Percentiles rank a stretch among this genome's conserved stretches.
phyloP scores from a whole-genome alignment of 139 green algal species.

The Picochlorum costavermella region DNA sequence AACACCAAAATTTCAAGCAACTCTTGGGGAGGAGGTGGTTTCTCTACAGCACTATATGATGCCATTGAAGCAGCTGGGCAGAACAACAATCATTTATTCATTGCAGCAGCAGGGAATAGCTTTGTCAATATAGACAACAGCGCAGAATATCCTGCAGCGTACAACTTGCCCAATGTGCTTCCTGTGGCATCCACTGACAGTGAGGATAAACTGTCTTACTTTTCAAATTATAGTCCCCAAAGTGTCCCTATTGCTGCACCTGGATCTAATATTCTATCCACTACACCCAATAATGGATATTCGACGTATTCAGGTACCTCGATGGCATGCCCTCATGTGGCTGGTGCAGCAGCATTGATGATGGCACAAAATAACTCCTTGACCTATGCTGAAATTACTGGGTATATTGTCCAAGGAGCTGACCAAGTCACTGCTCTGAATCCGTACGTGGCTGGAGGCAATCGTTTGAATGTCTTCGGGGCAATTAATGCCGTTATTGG shows the following conservation, averaged over 20 bases:
- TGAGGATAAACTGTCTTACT: neutral
- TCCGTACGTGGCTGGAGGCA: neutral
- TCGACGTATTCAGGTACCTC: conserved; percentile 52
- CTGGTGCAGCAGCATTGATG: conserved; percentile 41
- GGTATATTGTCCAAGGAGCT: neutral
- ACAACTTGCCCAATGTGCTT: neutral
- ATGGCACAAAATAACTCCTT: neutral
- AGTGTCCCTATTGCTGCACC: conserved; percentile 8
- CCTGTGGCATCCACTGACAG: conserved; percentile 15
- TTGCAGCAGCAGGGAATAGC: conserved; percentile 22
- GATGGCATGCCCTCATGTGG: conserved; percentile 71
- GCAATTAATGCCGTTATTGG: neutral
- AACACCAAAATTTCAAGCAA: conserved; percentile 24
- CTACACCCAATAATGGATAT: neutral
- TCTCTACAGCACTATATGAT: conserved; percentile 18
- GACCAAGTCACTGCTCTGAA: neutral
- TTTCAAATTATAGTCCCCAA: conserved; percentile 13
- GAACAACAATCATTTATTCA: conserved; percentile 26
- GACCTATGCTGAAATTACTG: neutral
- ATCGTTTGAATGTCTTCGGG: neutral
- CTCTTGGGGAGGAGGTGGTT: conserved; percentile 22
- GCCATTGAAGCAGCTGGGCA: conserved; percentile 13
- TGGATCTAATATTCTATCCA: conserved; percentile 7
- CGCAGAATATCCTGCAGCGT: conserved; percentile 10
- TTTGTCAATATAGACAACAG: neutral